Percentiles rank a stretch among this genome's conserved stretches.
These are phyloP conservation scores for Oryza nivara DNA, from an alignment of 176 grass and related monocot genomes.

Conservation along the genomic window DNA sequence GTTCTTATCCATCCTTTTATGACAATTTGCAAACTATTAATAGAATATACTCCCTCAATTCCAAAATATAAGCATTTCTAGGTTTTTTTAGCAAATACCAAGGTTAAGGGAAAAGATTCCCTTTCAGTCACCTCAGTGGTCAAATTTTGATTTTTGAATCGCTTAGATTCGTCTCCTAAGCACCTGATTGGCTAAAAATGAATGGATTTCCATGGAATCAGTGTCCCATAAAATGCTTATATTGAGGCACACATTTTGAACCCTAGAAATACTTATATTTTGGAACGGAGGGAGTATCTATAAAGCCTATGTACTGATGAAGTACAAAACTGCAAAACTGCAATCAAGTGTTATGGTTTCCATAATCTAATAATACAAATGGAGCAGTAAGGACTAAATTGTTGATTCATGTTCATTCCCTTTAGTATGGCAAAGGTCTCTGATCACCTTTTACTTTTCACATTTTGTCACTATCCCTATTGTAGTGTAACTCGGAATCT, in stretches of 20 bases:
- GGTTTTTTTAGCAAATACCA: too few species aligned
- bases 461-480: neutral
- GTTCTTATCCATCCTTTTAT: neutral
- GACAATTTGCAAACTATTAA: neutral
- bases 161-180: too few species aligned
- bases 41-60: neutral
- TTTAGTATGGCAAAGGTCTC: neutral
- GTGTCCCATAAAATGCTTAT: too few species aligned
- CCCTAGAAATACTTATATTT: too few species aligned
- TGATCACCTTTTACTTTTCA: neutral
- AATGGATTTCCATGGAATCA: too few species aligned
- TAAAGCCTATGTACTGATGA: conserved; percentile 2
- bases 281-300: neutral
- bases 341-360: conserved; percentile 11
- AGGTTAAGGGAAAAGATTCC: too few species aligned
- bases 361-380: neutral
- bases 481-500: neutral
- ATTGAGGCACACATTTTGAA: too few species aligned
- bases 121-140: too few species aligned
- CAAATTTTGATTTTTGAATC: too few species aligned
- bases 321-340: neutral
- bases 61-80: too few species aligned
- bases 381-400: neutral
- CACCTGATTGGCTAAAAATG: too few species aligned
- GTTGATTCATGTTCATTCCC: neutral